Base-by-base conservation (phyloP, 2,329 filamentous ascomycete species). In the Cercospora sojina region DNA sequence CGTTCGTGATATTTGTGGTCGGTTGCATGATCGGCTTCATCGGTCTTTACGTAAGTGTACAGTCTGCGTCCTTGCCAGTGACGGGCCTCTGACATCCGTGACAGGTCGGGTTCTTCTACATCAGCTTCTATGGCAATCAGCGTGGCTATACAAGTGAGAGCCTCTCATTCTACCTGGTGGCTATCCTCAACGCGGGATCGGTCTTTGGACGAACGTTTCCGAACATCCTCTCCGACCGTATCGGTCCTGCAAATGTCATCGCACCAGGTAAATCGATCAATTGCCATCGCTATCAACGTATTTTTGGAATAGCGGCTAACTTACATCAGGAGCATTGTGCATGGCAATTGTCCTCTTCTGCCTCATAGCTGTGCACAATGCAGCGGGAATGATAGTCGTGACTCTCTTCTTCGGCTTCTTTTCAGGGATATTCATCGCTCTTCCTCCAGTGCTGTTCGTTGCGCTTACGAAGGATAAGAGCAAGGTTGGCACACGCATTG, bases 361-460 rank as follows among this genome's bases (percentile, higher is more conserved):
- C 68, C 74, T 80, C 72, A 72, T 81, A 3, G 77, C 76, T 0
- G 78, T 80, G 3, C 64, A 73, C 5, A 76, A 69, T 12, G 70
- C 74, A 9, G 77, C 70, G 6, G 76, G 74, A 25, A 71, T 81
- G 20, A 70, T 83, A 13, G 74, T 76, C 4, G 64, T 77, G 29
- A 72, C 78, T 1, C 63, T 82, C 5, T 69, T 81, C 47, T 77
- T 76, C 62, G 81, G 81, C 18, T 81, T 82, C 72, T 80, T 81
- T 69, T 78, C 75, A 23, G 82, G 82, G 49, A 78, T 79, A 47
- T 77, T 83, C 71, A 77, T 82, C 55, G 75, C 80, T 0, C 71
- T 83, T 32, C 79, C 80, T 5, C 77, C 80, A 0, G 76, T 80
- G 0, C 74, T 76, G 53, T 79, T 83, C 59, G 75, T 76, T 5